These are phyloP conservation scores for Fusarium neocosmosporiellum DNA, from an alignment of 2,329 filamentous ascomycete genomes.

Conservation along the genomic window DNA sequence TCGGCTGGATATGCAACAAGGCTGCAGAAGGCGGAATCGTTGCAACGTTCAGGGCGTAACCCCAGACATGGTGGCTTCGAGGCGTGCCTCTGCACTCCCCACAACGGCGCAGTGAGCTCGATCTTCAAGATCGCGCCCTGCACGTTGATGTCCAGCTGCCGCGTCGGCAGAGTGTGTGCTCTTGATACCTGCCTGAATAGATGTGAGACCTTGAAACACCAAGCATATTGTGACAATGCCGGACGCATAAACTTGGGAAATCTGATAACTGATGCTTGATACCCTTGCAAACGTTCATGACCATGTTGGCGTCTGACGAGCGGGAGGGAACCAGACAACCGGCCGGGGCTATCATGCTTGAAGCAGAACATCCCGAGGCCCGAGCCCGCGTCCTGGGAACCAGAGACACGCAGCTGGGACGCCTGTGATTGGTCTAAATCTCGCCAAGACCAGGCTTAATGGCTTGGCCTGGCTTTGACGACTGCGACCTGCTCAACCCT, in stretches of 20 bases:
- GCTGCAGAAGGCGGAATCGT: constrained; percentile 18
- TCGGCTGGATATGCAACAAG: constrained; percentile 5
- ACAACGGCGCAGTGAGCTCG: constrained; percentile 17
- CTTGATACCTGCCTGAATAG: not conserved
- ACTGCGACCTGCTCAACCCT: constrained; percentile 16
- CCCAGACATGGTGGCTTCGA: constrained; percentile 17
- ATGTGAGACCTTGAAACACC: not conserved
- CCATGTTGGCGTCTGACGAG: constrained; percentile 21
- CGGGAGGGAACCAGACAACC: constrained; percentile 21
- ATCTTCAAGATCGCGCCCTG: constrained; percentile 24
- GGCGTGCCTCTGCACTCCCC: constrained; percentile 6
- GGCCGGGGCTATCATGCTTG: constrained; percentile 38
- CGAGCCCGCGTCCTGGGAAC: constrained; percentile 46
- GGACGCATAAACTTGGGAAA: not conserved
- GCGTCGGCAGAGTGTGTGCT: not conserved
- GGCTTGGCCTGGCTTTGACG: constrained; percentile 9
- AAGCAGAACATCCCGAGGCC: constrained; percentile 47
- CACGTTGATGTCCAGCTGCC: not conserved
- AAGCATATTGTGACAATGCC: not conserved
- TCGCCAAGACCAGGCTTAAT: constrained; percentile 16
- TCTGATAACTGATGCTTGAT: constrained; percentile 20
- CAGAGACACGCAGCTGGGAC: constrained; percentile 43
- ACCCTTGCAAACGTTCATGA: constrained; percentile 19
- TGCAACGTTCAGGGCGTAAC: constrained; percentile 10
- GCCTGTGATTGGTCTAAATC: constrained; percentile 39